phyloP scores from a whole-genome alignment of 2,329 filamentous ascomycete genomes.

The Hypoxylon sp. region DNA sequence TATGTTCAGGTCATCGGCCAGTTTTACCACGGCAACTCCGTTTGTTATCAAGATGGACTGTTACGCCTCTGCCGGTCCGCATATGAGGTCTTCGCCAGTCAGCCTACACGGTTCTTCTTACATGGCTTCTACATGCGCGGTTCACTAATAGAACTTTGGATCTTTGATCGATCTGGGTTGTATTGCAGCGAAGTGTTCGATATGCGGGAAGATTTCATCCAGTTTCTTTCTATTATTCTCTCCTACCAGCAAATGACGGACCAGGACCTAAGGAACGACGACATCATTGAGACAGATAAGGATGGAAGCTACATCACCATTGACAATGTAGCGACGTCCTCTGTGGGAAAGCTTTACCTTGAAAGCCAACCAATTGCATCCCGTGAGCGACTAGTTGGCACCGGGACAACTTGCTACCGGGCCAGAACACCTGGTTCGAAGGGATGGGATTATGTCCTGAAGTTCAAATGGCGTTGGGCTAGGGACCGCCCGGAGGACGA shows the following conservation, averaged over 20 bases:
- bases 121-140: conserved; percentile 57
- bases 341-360: conserved; percentile 51
- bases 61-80: conserved; percentile 44
- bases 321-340: conserved; percentile 32
- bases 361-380: conserved; percentile 52
- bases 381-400: conserved; percentile 49
- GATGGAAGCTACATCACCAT: conserved; percentile 41
- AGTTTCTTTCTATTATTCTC: conserved; percentile 51
- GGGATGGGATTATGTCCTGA: conserved; percentile 52
- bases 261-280: conserved; percentile 49
- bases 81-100: conserved; percentile 51
- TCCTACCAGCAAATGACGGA: conserved; percentile 54
- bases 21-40: conserved; percentile 29
- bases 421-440: conserved; percentile 47
- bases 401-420: conserved; percentile 54
- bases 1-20: conserved; percentile 46
- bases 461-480: conserved; percentile 56
- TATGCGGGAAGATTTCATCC: conserved; percentile 49
- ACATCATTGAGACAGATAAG: conserved; percentile 49
- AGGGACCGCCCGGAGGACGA: conserved; percentile 53
- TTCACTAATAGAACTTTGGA: conserved; percentile 55
- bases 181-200: conserved; percentile 55
- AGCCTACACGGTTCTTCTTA: conserved; percentile 56
- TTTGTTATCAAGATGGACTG: conserved; percentile 44
- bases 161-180: conserved; percentile 58